Evolutionary conservation across 1,284 basidiomycete species (phyloP).

Genomic region (Gomphus sp.): DNA sequence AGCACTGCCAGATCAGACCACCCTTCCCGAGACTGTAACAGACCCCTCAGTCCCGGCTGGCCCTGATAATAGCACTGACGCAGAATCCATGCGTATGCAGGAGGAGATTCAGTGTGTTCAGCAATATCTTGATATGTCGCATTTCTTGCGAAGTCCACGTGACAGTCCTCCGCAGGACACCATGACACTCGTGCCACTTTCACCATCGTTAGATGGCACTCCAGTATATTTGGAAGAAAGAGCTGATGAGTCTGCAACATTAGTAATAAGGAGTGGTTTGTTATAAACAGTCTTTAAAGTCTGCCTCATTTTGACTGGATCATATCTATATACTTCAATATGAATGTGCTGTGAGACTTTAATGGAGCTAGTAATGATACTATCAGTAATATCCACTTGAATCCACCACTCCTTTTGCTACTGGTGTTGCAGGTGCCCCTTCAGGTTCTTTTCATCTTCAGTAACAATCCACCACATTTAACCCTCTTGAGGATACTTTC

Average conservation of each 20-base stretch:
- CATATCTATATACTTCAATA: constrained; percentile 13
- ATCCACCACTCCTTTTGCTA: too few species aligned
- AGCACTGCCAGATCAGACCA: neutral
- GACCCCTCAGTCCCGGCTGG: neutral
- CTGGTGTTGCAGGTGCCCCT: too few species aligned
- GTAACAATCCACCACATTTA: too few species aligned
- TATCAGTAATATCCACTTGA: constrained; percentile 15
- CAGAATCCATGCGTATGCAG: neutral
- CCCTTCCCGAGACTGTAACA: neutral
- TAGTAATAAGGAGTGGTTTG: constrained; percentile 19
- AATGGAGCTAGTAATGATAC: constrained; percentile 17
- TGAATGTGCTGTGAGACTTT: constrained; percentile 18
- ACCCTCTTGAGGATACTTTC: too few species aligned
- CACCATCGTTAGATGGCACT: neutral
- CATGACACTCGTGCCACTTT: neutral
- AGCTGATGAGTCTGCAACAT: too few species aligned
- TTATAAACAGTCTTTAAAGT: constrained; percentile 17
- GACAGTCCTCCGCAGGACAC: neutral
- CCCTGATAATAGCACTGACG: too few species aligned
- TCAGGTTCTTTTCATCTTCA: too few species aligned
- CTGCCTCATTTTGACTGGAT: constrained; percentile 21
- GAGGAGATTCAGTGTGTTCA: neutral
- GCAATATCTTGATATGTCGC: neutral
- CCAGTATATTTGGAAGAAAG: too few species aligned
- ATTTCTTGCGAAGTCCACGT: neutral